These are phyloP conservation scores for Hygrocybe coccinea DNA, from an alignment of 768 basidiomycete genomes.

Conservation along the genomic window DNA sequence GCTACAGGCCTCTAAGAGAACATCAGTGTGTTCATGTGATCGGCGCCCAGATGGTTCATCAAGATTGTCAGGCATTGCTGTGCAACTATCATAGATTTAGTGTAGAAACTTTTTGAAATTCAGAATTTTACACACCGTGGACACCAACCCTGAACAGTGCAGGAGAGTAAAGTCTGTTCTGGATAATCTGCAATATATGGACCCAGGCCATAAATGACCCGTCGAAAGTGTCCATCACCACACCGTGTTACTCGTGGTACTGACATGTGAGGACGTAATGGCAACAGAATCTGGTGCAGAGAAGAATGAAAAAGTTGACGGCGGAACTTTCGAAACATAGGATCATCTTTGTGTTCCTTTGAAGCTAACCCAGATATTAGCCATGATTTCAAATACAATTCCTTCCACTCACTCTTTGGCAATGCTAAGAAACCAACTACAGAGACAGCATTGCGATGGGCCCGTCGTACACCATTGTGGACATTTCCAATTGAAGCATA, in stretches of 20 bases:
- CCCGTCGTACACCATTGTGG: slow-evolving; percentile 28
- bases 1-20: slow-evolving; percentile 16
- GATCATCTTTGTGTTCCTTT: slow-evolving; percentile 9
- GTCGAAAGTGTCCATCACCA: slow-evolving; percentile 27
- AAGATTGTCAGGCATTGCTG: slow-evolving; percentile 18
- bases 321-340: slow-evolving; percentile 24
- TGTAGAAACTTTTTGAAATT: slow-evolving; percentile 1
- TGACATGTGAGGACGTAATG: slow-evolving; percentile 23
- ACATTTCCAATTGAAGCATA: slow-evolving; percentile 33
- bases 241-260: slow-evolving; percentile 21
- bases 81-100: slow-evolving; percentile 22
- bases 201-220: slow-evolving; percentile 29
- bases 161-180: slow-evolving; percentile 30
- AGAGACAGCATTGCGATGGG: slow-evolving; percentile 26
- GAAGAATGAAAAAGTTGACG: slow-evolving; percentile 30
- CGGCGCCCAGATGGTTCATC: slow-evolving; percentile 20
- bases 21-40: slow-evolving; percentile 17
- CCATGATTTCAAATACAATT: neutral
- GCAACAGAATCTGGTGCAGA: slow-evolving; percentile 18
- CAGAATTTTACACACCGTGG: slow-evolving; percentile 18
- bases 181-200: slow-evolving; percentile 40
- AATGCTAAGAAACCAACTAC: slow-evolving; percentile 29
- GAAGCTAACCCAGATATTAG: neutral
- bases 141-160: slow-evolving; percentile 36
- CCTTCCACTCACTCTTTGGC: slow-evolving; percentile 21